Evolutionary conservation across 495 filamentous ascomycete genomes (phyloP).

Genomic region (Lentithecium fluviatile): DNA sequence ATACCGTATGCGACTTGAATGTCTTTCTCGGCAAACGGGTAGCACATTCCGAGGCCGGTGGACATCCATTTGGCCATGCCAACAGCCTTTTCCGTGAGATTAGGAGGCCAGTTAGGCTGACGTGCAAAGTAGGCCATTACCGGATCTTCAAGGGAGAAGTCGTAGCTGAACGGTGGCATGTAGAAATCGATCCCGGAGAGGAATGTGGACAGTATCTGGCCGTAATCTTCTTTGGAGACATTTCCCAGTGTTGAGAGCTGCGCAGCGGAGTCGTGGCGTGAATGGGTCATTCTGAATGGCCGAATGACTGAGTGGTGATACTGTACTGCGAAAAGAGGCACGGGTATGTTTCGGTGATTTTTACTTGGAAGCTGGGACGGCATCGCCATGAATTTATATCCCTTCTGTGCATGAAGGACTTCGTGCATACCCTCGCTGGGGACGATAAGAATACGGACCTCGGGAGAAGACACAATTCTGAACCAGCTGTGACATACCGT

Average conservation of each 20-base stretch:
- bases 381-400: conserved; percentile 1
- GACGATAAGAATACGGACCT: not conserved
- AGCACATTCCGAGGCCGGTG: conserved; percentile 1
- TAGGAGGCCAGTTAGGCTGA: not conserved
- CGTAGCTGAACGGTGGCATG: not conserved
- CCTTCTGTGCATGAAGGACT: not conserved
- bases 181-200: not conserved
- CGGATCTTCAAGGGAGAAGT: not conserved
- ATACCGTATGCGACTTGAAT: conserved; percentile 2
- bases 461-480: not conserved
- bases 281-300: not conserved
- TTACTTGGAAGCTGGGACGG: not conserved
- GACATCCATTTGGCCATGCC: conserved; percentile 1
- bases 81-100: not conserved
- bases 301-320: not conserved
- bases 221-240: not conserved
- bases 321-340: not conserved
- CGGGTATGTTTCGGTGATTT: not conserved
- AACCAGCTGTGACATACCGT: not conserved
- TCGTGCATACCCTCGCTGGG: not conserved
- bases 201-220: conserved; percentile 1
- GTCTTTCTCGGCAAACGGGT: conserved; percentile 1
- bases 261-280: not conserved
- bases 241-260: not conserved
- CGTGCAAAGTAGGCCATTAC: conserved; percentile 1